These are phyloP conservation scores for Aphanocladium album DNA, from an alignment of 2,329 filamentous ascomycete species.

Conservation along the genomic window DNA sequence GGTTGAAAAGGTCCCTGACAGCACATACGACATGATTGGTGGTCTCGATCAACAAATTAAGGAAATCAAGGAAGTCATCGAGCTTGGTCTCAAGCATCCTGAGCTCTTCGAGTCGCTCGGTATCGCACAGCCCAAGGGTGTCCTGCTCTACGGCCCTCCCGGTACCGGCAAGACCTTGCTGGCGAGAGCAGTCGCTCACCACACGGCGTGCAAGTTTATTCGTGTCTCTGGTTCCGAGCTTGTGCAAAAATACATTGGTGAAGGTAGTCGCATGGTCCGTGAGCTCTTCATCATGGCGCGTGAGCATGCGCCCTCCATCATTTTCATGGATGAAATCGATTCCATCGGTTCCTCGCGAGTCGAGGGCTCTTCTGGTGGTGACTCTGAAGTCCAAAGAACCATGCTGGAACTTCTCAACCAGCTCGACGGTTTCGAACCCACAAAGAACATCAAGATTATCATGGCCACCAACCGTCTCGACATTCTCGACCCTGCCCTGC, in stretches of 20 bases:
- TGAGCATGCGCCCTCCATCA: slow-evolving; percentile 96
- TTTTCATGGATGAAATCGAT: slow-evolving; percentile 99
- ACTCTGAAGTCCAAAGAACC: slow-evolving; percentile 96
- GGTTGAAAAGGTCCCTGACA: slow-evolving; percentile 99
- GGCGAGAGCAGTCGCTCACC: slow-evolving; percentile 91
- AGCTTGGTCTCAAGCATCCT: slow-evolving; percentile 95
- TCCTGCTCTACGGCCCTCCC: slow-evolving; percentile 91
- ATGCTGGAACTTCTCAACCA: slow-evolving; percentile 99
- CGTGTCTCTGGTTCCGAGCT: slow-evolving; percentile 92
- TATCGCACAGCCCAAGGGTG: slow-evolving; percentile 96
- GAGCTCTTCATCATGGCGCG: slow-evolving; percentile 99
- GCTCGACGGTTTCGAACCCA: slow-evolving; percentile 96
- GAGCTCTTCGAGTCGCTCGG: slow-evolving; percentile 99
- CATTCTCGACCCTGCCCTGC: slow-evolving; percentile 89
- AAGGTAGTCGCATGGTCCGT: slow-evolving; percentile 96
- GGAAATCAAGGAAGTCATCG: slow-evolving; percentile 99
- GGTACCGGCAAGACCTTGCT: slow-evolving; percentile 96
- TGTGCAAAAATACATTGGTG: slow-evolving; percentile 98
- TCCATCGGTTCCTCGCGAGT: slow-evolving; percentile 96
- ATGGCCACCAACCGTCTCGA: slow-evolving; percentile 99
- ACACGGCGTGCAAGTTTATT: slow-evolving; percentile 99
- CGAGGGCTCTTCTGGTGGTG: slow-evolving; percentile 89
- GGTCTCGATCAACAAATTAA: slow-evolving; percentile 99
- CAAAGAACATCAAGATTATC: slow-evolving; percentile 99
- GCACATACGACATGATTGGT: slow-evolving; percentile 99